phyloP scores from a whole-genome alignment of 2,329 filamentous ascomycete species.

The Calonectria honghensis region DNA sequence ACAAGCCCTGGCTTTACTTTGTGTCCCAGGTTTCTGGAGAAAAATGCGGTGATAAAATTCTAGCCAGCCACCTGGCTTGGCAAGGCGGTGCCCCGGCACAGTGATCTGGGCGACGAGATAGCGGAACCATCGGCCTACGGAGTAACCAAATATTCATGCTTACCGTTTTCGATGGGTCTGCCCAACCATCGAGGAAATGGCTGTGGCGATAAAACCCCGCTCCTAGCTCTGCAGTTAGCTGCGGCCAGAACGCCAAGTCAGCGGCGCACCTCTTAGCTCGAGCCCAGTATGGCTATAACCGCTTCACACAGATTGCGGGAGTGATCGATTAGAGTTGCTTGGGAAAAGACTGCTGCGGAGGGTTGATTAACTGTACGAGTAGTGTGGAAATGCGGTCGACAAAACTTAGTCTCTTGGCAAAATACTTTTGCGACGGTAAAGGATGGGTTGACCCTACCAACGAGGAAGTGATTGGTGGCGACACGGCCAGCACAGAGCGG shows the following conservation, averaged over 20 bases:
- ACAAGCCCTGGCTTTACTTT: constrained; percentile 5
- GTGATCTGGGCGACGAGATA: constrained; percentile 1
- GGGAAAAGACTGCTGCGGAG: neutral
- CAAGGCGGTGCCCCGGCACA: constrained; percentile 12
- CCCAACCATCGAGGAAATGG: neutral
- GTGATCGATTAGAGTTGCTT: constrained; percentile 9
- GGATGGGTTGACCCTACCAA: neutral
- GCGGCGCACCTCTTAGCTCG: neutral
- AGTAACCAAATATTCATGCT: constrained; percentile 18
- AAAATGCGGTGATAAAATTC: constrained; percentile 16
- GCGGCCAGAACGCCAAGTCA: constrained; percentile 3
- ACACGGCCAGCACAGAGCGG: constrained; percentile 1
- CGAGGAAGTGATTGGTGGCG: neutral
- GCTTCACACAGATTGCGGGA: neutral
- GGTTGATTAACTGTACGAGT: neutral
- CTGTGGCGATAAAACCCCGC: constrained; percentile 29
- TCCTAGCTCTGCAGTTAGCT: neutral
- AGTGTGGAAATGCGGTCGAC: neutral
- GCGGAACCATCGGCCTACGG: constrained; percentile 25
- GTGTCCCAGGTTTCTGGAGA: neutral
- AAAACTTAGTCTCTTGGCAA: constrained; percentile 9
- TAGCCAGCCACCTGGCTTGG: constrained; percentile 9
- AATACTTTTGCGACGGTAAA: neutral
- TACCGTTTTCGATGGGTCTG: constrained; percentile 22
- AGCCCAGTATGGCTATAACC: neutral